Percentiles rank a stretch among this genome's conserved stretches.
Conservation (phyloP, 176 grass and related monocot species). For the Musa acuminata region DNA sequence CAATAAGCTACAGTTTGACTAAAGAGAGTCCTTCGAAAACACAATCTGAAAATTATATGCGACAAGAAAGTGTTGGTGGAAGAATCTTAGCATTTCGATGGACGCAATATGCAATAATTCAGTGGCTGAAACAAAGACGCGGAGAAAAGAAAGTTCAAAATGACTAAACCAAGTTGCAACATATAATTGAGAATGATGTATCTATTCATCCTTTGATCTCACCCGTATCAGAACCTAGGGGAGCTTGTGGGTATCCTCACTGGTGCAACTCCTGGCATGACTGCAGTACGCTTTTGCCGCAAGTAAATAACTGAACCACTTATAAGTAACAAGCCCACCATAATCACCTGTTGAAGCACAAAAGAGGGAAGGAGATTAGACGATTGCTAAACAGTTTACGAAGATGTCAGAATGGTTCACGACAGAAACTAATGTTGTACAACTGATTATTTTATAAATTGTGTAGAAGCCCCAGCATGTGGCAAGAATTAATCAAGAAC, state of each 20-base stretch:
- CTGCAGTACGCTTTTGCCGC: constrained; percentile 8
- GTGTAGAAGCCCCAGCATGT: background rate
- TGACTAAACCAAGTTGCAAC: background rate
- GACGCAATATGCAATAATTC: background rate
- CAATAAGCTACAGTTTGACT: background rate
- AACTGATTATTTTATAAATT: background rate
- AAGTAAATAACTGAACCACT: constrained; percentile 11
- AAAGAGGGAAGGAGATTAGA: background rate
- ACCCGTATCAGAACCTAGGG: constrained; percentile 2
- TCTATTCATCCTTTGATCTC: background rate
- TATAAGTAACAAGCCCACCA: constrained; percentile 10
- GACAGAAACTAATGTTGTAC: background rate
- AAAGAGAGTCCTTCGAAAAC: background rate
- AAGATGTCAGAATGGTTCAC: background rate
- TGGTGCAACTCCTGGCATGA: constrained; percentile 10
- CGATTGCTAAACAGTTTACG: background rate
- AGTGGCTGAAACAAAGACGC: too few relatives aligned
- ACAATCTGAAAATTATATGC: background rate
- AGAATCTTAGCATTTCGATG: background rate
- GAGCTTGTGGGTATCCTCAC: constrained; percentile 3
- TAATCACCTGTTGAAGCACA: constrained; percentile 7
- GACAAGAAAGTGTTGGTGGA: background rate
- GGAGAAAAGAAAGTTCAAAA: background rate
- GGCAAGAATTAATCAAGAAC: background rate
- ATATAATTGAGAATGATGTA: background rate